Evolutionary conservation across 108 stramenopile species (phyloP).

Genomic region (Fragilaria radians): DNA sequence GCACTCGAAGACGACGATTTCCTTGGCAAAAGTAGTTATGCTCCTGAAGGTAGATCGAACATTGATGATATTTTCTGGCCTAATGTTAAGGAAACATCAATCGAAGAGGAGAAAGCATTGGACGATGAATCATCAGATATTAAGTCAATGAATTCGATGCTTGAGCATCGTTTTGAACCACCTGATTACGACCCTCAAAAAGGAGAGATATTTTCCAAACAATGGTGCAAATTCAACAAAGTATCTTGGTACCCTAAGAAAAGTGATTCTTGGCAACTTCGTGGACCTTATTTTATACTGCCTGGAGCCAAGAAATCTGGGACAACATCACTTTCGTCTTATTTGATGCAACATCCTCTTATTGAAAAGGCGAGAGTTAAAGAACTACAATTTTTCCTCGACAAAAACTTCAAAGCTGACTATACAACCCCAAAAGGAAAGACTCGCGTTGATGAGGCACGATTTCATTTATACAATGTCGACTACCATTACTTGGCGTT

Average conservation of each 20-base stretch:
- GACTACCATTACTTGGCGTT: background rate
- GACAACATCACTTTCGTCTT: slow-evolving; percentile 2
- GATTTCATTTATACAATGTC: background rate
- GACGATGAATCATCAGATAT: too few species aligned
- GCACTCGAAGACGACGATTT: too few species aligned
- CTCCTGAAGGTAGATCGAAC: too few species aligned
- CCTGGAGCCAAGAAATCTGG: slow-evolving; percentile 17
- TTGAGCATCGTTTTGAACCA: too few species aligned
- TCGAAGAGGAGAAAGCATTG: too few species aligned
- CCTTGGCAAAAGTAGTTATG: too few species aligned
- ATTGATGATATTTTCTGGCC: too few species aligned
- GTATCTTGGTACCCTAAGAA: slow-evolving; percentile 2
- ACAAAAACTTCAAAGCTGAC: slow-evolving; percentile 1
- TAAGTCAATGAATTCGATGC: too few species aligned
- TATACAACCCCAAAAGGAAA: slow-evolving; percentile 4
- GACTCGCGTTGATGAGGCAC: slow-evolving; percentile 5
- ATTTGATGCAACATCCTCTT: slow-evolving; percentile 4
- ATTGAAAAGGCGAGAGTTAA: background rate
- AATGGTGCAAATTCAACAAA: slow-evolving; percentile 14
- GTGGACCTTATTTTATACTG: slow-evolving; percentile 13
- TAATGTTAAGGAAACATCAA: too few species aligned
- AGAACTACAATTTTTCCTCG: slow-evolving; percentile 14
- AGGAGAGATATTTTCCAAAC: background rate
- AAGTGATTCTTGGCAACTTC: slow-evolving; percentile 3
- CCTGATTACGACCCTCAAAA: background rate